A percentile compares a stretch with the other conserved stretches of the same genome.
Conservation (phyloP, 83 land plant genomes). For the Thuja plicata region DNA sequence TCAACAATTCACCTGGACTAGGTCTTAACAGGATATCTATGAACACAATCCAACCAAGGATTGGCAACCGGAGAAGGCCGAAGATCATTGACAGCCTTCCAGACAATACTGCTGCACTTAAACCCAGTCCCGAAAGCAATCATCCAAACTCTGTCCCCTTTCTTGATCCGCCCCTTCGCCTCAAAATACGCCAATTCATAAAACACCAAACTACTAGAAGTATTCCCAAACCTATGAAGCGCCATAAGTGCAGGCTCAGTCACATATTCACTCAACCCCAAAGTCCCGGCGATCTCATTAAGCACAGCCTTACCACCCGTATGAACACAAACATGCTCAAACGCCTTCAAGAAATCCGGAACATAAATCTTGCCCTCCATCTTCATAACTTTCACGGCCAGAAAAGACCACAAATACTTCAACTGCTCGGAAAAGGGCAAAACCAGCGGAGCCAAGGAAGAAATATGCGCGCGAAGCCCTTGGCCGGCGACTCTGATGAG, state of each 20-base stretch:
- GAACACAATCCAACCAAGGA: conserved; percentile 50
- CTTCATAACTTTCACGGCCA: not conserved
- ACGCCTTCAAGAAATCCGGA: conserved; percentile 34
- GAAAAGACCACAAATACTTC: conserved; percentile 16
- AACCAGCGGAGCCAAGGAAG: conserved; percentile 32
- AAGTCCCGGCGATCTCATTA: conserved; percentile 20
- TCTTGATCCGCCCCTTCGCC: conserved; percentile 35
- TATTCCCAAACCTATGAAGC: conserved; percentile 53
- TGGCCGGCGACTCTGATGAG: conserved; percentile 37
- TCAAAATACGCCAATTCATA: conserved; percentile 49
- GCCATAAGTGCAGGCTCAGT: conserved; percentile 47
- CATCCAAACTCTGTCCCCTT: conserved; percentile 44
- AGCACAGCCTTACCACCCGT: conserved; percentile 63
- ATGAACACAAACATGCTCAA: conserved; percentile 51
- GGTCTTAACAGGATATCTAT: conserved; percentile 33
- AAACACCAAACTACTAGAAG: conserved; percentile 42
- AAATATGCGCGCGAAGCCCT: conserved; percentile 24
- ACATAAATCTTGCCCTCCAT: conserved; percentile 25
- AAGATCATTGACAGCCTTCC: conserved; percentile 24
- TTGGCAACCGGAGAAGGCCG: conserved; percentile 10
- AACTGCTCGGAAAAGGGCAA: conserved; percentile 29
- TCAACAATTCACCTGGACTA: too few relatives aligned
- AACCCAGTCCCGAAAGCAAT: conserved; percentile 45
- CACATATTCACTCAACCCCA: conserved; percentile 16
- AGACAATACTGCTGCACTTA: conserved; percentile 32